phyloP scores from a whole-genome alignment of 148 eudicot genomes.

The Diospyros kaki region DNA sequence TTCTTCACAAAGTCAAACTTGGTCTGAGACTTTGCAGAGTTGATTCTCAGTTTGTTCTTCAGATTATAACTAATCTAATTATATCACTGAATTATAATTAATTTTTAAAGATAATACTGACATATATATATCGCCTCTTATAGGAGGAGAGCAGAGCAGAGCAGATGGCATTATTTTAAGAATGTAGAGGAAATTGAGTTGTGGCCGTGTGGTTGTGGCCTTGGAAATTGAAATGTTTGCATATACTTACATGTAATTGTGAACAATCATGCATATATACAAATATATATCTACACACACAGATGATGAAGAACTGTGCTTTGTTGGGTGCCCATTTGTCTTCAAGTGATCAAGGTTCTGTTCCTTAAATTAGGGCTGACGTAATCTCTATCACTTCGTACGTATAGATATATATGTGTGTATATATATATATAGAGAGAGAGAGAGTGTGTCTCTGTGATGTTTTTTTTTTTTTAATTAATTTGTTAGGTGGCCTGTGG shows the following conservation, averaged over 20 bases:
- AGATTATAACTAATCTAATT: no score
- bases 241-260: no score
- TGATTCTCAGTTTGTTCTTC: no score
- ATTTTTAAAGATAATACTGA: no score
- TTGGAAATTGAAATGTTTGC: background rate
- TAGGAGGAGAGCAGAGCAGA: no score
- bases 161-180: no score
- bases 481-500: constrained; percentile 12
- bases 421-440: no score
- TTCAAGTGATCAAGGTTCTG: constrained; percentile 20
- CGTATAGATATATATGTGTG: no score
- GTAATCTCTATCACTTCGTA: no score
- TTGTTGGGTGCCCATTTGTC: constrained; percentile 17
- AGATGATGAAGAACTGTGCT: background rate
- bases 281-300: background rate
- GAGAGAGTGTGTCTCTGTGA: background rate
- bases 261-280: background rate
- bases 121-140: no score
- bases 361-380: no score
- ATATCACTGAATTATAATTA: no score
- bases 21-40: constrained; percentile 6
- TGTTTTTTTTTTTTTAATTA: background rate
- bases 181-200: background rate
- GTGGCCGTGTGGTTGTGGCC: background rate
- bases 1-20: constrained; percentile 19